Conservation (phyloP, 768 basidiomycete genomes). For the Crepidotus variabilis region DNA sequence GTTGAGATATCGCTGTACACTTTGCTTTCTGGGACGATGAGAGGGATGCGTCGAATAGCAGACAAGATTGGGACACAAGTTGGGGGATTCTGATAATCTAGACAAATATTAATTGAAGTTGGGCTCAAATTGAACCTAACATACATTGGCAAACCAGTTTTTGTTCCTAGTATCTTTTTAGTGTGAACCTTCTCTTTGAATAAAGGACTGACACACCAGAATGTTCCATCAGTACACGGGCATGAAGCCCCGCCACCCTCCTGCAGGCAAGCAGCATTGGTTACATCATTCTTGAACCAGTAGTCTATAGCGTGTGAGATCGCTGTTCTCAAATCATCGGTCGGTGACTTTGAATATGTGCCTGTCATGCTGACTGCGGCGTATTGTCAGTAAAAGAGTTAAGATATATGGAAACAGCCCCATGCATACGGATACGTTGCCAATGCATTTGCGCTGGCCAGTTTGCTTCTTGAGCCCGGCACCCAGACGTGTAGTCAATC, state of each 20-base stretch:
- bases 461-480: slow-evolving; percentile 57
- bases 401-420: neutral
- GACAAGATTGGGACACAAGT: slow-evolving; percentile 50
- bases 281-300: slow-evolving; percentile 63
- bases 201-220: slow-evolving; percentile 25
- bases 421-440: slow-evolving; percentile 44
- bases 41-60: slow-evolving; percentile 48
- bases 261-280: slow-evolving; percentile 48
- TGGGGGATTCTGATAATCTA: slow-evolving; percentile 55
- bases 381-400: slow-evolving; percentile 27
- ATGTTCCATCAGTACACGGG: slow-evolving; percentile 47
- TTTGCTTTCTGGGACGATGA: slow-evolving; percentile 34
- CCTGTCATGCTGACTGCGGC: slow-evolving; percentile 50
- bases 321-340: slow-evolving; percentile 29
- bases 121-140: slow-evolving; percentile 13
- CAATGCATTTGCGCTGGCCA: slow-evolving; percentile 68
- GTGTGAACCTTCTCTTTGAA: neutral
- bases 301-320: slow-evolving; percentile 52
- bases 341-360: slow-evolving; percentile 36
- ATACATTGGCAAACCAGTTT: slow-evolving; percentile 62
- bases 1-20: slow-evolving; percentile 47
- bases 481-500: slow-evolving; percentile 65
- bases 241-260: slow-evolving; percentile 48
- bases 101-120: neutral
- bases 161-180: slow-evolving; percentile 42